phyloP scores from a whole-genome alignment of 2,329 filamentous ascomycete species.

The Aspergillus sp. region DNA sequence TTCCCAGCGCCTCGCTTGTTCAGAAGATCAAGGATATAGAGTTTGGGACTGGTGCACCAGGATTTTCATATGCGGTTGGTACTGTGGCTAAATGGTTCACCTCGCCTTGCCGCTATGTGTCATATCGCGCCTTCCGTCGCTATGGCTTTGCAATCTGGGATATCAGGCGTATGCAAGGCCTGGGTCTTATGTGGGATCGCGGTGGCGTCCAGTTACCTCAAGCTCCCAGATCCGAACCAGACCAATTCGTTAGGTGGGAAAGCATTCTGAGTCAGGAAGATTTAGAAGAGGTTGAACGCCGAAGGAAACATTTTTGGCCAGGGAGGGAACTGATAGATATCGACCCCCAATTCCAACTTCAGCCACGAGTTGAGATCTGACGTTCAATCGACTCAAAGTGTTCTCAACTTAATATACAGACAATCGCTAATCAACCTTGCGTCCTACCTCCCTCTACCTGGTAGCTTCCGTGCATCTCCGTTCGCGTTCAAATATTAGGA shows the following conservation, averaged over 20 bases:
- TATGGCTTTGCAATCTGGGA: slow-evolving; percentile 5
- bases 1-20: not conserved
- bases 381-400: not conserved
- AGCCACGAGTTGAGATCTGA: not conserved
- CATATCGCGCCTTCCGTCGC: not conserved
- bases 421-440: not conserved
- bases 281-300: not conserved
- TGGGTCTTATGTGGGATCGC: not conserved
- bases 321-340: not conserved
- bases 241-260: not conserved
- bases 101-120: not conserved
- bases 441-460: not conserved
- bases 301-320: not conserved
- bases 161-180: not conserved
- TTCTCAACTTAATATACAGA: not conserved
- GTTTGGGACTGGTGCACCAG: not conserved
- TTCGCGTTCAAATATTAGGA: not conserved
- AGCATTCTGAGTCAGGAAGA: not conserved
- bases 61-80: not conserved
- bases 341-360: not conserved
- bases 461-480: not conserved
- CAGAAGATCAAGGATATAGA: not conserved
- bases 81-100: not conserved
- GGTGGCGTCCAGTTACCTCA: not conserved
- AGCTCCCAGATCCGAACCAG: not conserved